Evolutionary conservation across 164 flowering plant species (phyloP).

Genomic region (Amborella trichopoda): DNA sequence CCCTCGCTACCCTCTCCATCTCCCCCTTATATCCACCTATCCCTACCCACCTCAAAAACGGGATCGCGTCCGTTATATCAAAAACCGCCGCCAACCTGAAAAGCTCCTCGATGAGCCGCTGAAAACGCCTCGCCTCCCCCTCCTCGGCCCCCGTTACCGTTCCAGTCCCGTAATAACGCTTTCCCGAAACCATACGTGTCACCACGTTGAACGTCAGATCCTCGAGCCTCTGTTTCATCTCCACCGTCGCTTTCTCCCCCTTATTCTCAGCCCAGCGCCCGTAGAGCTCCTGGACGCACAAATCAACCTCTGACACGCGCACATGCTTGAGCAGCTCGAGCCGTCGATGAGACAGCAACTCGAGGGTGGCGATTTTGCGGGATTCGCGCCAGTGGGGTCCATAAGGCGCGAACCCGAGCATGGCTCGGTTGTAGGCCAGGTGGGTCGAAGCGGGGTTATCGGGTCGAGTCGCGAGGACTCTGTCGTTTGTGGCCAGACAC

Average conservation of each 20-base stretch:
- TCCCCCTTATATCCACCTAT: not conserved
- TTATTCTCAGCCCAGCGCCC: not conserved
- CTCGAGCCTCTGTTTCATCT: conserved; percentile 3
- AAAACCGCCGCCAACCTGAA: not conserved
- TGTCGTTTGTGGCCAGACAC: conserved; percentile 15
- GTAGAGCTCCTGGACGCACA: conserved; percentile 5
- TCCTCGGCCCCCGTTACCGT: not conserved
- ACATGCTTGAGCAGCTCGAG: conserved; percentile 6
- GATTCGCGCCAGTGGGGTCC: conserved; percentile 10
- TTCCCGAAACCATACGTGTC: not conserved
- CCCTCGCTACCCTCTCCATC: conserved; percentile 5
- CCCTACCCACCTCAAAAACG: conserved; percentile 4
- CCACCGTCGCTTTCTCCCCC: not conserved
- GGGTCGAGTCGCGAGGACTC: conserved; percentile 6
- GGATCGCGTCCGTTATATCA: not conserved
- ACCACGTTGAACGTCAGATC: not conserved
- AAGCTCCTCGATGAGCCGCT: not conserved
- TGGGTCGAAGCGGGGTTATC: not conserved
- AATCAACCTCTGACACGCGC: conserved; percentile 2
- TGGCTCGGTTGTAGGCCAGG: conserved; percentile 6
- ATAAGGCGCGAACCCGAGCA: conserved; percentile 7
- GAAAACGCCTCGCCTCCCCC: not conserved
- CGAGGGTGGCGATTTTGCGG: conserved; percentile 7
- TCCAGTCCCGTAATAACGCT: conserved; percentile 1
- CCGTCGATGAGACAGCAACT: conserved; percentile 7